A percentile compares a stretch with the other conserved stretches of the same genome.
Evolutionary conservation across 805 yeast genomes (phyloP).

Genomic region (Metschnikowia lunata): DNA sequence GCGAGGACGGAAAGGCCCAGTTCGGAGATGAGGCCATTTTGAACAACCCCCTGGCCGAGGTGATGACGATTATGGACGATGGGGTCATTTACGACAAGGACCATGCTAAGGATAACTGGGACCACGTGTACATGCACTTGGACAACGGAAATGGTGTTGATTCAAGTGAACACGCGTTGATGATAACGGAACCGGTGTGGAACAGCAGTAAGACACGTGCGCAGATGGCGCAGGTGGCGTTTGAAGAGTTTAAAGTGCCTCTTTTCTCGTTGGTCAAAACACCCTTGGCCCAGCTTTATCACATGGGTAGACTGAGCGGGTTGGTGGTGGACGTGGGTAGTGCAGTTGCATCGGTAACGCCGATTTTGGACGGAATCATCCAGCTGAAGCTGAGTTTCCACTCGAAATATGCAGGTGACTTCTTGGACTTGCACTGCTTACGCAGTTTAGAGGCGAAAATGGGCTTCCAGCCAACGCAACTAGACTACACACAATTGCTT

Average conservation of each 20-base stretch:
- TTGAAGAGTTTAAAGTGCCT: conserved; percentile 72
- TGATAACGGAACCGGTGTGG: conserved; percentile 64
- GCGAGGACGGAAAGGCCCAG: conserved; percentile 25
- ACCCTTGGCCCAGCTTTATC: conserved; percentile 73
- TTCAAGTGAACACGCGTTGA: conserved; percentile 63
- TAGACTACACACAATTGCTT: conserved; percentile 15
- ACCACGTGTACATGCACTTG: conserved; percentile 52
- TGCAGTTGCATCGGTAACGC: conserved; percentile 65
- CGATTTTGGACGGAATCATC: conserved; percentile 71
- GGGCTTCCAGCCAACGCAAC: conserved; percentile 18
- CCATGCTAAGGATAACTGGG: conserved; percentile 63
- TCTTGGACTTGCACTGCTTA: conserved; percentile 60
- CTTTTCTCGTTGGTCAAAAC: conserved; percentile 69
- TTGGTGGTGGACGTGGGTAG: conserved; percentile 80
- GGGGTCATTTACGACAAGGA: conserved; percentile 74
- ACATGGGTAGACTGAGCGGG: conserved; percentile 74
- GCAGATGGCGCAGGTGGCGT: conserved; percentile 64
- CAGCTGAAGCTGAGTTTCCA: conserved; percentile 60
- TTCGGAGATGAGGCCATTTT: conserved; percentile 48
- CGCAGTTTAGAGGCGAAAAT: conserved; percentile 37
- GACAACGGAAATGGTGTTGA: conserved; percentile 39
- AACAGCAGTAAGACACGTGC: conserved; percentile 54
- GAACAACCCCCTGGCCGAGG: conserved; percentile 41
- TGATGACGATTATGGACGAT: conserved; percentile 57
- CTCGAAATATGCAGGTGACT: conserved; percentile 82